Base-by-base conservation (phyloP, 306 rosid species). In the Cajanus cajan region DNA sequence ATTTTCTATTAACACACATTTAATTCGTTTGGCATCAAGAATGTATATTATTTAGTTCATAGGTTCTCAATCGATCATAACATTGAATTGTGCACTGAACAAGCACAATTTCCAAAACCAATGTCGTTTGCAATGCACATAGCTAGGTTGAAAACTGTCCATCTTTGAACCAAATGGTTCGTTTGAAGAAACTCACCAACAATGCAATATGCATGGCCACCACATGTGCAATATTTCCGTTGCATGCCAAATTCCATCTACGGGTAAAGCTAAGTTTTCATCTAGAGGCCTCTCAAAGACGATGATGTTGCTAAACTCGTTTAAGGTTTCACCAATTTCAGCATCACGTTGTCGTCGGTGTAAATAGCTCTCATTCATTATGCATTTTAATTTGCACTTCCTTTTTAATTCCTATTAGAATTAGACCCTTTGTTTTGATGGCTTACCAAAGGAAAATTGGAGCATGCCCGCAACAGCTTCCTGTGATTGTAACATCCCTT, bases 381-480 rank as follows among this genome's bases (percentile, higher is more conserved):
- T 44, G 69, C 71, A 75, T 0, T 11, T n/a, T 0, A n/a, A n/a
- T n/a, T 28, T 87, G 88, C 45, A 87, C 96, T 85, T 91, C 93
- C 31, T 86, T 89, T 68, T 89, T 85, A 64, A 91, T 82, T 12
- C 93, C 96, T 22, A 40, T 68, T 77, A 88, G 81, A 22, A 40
- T 68, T 77, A 88, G 81, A 22, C 97, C 93, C 71, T 81, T 92
- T 65, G 25, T 80, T 86, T 84, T 80, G 7, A 92, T 88, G 52
- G 90, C 87, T 61, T 87, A 92, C 93, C 97, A 90, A 19, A 92
- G 81, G 83, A 90, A 92, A 62, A 92, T 90, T 6, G 94, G 89
- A 16, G 93, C 90, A 69, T 88, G 91, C 36, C 94, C 97, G 15
- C 86, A 63, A 45, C 93, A 86, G 61, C 97, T 92, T 18, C 94